A percentile compares a stretch with the other conserved stretches of the same genome.
phyloP scores from a whole-genome alignment of 441 rosid species.

The Populus hybrid region DNA sequence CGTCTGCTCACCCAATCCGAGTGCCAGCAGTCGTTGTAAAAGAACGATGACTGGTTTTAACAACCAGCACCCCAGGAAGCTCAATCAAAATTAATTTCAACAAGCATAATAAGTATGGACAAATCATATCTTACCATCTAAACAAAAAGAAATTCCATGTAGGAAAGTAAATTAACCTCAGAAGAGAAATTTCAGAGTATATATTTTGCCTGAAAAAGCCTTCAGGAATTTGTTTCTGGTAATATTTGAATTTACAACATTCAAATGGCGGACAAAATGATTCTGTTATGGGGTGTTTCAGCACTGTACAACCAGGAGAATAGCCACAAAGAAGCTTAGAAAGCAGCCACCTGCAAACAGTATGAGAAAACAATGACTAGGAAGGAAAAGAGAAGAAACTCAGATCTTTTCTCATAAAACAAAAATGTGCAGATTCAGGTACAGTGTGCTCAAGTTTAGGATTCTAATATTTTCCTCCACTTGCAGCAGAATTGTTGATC shows the following conservation, averaged over 20 bases:
- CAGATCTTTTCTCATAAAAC: not conserved
- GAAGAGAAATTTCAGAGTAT: constrained; percentile 3
- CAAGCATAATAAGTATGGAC: not conserved
- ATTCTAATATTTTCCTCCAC: not conserved
- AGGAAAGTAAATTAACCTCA: not conserved
- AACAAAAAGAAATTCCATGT: not conserved
- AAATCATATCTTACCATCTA: not conserved
- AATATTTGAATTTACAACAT: constrained; percentile 26
- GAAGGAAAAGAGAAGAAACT: not conserved
- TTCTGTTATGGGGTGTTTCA: constrained; percentile 14
- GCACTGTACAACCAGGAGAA: constrained; percentile 29
- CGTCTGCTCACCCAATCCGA: not conserved
- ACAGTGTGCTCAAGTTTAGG: not conserved
- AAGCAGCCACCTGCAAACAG: constrained; percentile 28
- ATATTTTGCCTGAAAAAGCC: constrained; percentile 15
- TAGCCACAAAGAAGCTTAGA: constrained; percentile 15
- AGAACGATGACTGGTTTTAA: not conserved
- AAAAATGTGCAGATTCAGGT: not conserved
- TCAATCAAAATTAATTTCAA: not conserved
- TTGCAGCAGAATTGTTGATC: not conserved
- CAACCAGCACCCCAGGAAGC: not conserved
- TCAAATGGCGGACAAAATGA: constrained; percentile 15
- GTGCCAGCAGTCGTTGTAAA: not conserved
- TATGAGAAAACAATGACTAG: not conserved
- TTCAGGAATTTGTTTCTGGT: constrained; percentile 6